Conservation (phyloP, 2,329 filamentous ascomycete genomes). For the Exophiala oligosperma region DNA sequence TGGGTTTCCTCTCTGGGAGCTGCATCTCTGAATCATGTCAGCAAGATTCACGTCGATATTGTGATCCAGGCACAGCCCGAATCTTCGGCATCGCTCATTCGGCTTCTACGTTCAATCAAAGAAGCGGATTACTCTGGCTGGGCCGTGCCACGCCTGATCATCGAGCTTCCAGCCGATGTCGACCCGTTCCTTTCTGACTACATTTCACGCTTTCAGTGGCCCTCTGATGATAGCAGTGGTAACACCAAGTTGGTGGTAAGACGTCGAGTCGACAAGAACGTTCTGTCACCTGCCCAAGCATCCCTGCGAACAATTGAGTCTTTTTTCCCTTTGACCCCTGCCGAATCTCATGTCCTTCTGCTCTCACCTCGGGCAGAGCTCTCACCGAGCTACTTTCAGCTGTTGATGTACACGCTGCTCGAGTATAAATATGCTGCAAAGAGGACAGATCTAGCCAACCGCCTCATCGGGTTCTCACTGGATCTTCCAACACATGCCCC, state of each 20-base stretch:
- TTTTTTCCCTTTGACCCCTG: constrained; percentile 72
- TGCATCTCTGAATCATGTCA: constrained; percentile 63
- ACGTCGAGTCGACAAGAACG: constrained; percentile 66
- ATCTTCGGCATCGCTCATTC: constrained; percentile 34
- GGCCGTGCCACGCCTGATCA: constrained; percentile 70
- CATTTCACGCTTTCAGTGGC: constrained; percentile 67
- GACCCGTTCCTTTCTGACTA: constrained; percentile 66
- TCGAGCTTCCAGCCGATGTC: constrained; percentile 74
- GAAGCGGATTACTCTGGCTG: constrained; percentile 73
- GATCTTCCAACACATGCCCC: constrained; percentile 62
- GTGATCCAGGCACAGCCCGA: constrained; percentile 65
- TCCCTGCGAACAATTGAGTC: constrained; percentile 78
- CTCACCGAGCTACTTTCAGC: constrained; percentile 80
- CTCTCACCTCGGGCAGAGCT: constrained; percentile 80
- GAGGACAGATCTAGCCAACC: constrained; percentile 44
- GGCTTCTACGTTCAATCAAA: constrained; percentile 74
- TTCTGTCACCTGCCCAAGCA: constrained; percentile 66
- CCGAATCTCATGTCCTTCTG: constrained; percentile 74
- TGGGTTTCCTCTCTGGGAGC: constrained; percentile 65
- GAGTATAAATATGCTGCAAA: constrained; percentile 70
- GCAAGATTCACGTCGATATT: constrained; percentile 75
- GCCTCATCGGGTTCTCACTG: constrained; percentile 76
- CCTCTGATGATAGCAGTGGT: constrained; percentile 53
- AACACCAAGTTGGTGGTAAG: constrained; percentile 63
- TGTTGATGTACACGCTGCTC: constrained; percentile 74